These are phyloP conservation scores for Aspergillus oerlinghausenensis DNA, from an alignment of 2,329 filamentous ascomycete genomes.

Conservation along the genomic window DNA sequence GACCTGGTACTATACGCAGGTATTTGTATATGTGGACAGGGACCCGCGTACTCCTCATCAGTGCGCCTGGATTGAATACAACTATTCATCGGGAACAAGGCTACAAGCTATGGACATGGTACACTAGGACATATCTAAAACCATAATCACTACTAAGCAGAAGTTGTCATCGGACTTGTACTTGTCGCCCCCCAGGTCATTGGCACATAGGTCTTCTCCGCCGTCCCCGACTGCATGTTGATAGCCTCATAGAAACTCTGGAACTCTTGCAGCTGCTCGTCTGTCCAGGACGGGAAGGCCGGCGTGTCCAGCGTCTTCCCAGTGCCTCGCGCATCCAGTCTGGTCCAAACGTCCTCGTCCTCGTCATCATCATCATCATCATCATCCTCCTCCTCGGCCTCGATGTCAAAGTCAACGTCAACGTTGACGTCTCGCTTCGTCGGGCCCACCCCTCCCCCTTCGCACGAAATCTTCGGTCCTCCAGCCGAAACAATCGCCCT, in stretches of 20 bases:
- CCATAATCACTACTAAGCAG: neutral
- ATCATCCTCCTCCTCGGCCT: neutral
- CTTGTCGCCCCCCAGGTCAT: neutral
- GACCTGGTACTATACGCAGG: too few species aligned
- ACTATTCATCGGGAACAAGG: too few species aligned
- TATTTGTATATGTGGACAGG: too few species aligned
- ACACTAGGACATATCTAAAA: neutral
- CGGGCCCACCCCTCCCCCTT: neutral
- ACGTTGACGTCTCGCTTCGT: neutral
- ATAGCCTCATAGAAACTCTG: neutral
- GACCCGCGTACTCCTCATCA: too few species aligned
- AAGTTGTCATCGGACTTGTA: neutral
- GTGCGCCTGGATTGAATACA: too few species aligned
- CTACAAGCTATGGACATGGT: neutral
- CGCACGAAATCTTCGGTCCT: conserved; percentile 19
- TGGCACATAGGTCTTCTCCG: neutral
- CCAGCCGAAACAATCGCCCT: conserved; percentile 23
- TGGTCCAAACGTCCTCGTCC: neutral
- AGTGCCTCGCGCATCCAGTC: neutral
- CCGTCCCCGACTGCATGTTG: neutral
- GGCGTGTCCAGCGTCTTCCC: neutral
- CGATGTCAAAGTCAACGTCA: neutral
- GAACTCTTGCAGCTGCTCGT: neutral
- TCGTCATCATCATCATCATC: neutral
- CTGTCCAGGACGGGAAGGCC: neutral